Conservation (phyloP, 495 filamentous ascomycete genomes). For the Penicillium psychrofluorescens region DNA sequence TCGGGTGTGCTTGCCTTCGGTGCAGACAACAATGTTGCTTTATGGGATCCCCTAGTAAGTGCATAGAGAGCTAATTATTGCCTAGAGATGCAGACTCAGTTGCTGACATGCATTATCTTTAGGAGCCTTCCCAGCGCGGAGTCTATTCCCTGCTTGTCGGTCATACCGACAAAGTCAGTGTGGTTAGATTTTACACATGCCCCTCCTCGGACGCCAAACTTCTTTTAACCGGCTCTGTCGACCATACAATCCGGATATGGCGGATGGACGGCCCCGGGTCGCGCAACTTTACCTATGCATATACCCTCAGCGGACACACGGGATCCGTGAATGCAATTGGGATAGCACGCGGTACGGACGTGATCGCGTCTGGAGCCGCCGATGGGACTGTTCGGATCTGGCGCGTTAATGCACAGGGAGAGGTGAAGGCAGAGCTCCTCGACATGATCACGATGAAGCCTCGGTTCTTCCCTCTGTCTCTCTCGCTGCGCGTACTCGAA, state of each 20-base stretch:
- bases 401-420: conserved; percentile 43
- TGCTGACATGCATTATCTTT: conserved; percentile 4
- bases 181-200: conserved; percentile 66
- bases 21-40: conserved; percentile 76
- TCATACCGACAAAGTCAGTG: conserved; percentile 77
- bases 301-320: conserved; percentile 54
- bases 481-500: conserved; percentile 57
- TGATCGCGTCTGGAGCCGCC: conserved; percentile 68
- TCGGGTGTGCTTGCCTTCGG: conserved; percentile 78
- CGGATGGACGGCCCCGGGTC: conserved; percentile 12
- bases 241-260: conserved; percentile 77
- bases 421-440: conserved; percentile 36
- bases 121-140: conserved; percentile 48
- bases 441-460: conserved; percentile 70
- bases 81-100: background rate
- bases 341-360: conserved; percentile 37
- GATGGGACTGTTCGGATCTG: conserved; percentile 81
- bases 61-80: conserved; percentile 2
- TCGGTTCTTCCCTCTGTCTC: conserved; percentile 69
- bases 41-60: conserved; percentile 80
- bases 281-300: conserved; percentile 33
- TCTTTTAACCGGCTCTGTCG: conserved; percentile 74
- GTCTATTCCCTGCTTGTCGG: conserved; percentile 66
- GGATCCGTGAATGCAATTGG: conserved; percentile 76
- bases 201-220: conserved; percentile 40